Base-by-base conservation (phyloP, 2,329 filamentous ascomycete species). In the Mycogone perniciosa region DNA sequence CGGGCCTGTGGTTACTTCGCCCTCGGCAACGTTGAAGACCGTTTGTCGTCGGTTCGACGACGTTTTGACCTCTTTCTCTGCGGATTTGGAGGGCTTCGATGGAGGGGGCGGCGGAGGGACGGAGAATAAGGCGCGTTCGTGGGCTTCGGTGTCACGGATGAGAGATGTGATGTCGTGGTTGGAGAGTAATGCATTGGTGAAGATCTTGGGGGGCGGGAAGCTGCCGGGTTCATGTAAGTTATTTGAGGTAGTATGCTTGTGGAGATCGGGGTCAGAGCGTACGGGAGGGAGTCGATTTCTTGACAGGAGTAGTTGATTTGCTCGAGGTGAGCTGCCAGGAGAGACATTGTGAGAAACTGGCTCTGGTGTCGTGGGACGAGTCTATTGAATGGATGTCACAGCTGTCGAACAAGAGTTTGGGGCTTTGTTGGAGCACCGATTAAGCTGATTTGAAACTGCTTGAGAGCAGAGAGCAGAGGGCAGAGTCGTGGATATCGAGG, bases 51-150 rank as follows among this genome's bases (percentile, higher is more conserved):
- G 20, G 20, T 20, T 20, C 20, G 20, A 20, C 20, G 42, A 35
- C 4, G 68, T 62, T 27, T 67, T 64, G 65, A 71, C 52, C 62
- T 67, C 59, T 37, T 67, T 62, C 58, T 76, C 65, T 60, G 71
- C 60, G 61, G 67, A 64, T 7, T 62, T 58, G 8, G 57, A 48
- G 37, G 51, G 56, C 47, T 60, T 73, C 56, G 62, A 69, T 46
- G 62, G 72, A 1, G 87, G 81, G 0, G 87, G 84, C 0, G 86
- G 81, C 0, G 88, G 83, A 1, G 92, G 90, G 0, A 96, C 85
- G 35, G 92, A 95, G 74, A 97, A 99, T 13, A 99, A 82, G 6
- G 92, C 92, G 62, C 91, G 86, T 68, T 99, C 93, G 71, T 97
- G 92, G 26, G 86, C 74, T 69, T 99, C 93, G 4, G 92, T 96